A percentile compares a stretch with the other conserved stretches of the same genome.
Evolutionary conservation across 2,329 filamentous ascomycete genomes (phyloP).

Genomic region (Rhytidhysteron rufulum): DNA sequence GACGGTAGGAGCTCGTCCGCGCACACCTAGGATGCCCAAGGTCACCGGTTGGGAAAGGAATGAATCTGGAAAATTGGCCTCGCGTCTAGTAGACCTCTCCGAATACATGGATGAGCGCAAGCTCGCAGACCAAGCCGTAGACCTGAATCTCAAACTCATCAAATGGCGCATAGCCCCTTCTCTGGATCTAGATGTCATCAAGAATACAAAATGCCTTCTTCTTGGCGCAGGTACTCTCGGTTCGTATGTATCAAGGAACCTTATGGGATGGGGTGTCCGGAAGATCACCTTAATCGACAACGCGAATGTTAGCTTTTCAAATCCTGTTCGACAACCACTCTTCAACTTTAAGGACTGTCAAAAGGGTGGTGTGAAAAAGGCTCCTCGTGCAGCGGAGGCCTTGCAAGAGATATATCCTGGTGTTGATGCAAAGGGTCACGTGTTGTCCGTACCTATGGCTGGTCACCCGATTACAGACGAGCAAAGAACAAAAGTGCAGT

Average conservation of each 20-base stretch:
- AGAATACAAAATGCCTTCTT: conserved; percentile 82
- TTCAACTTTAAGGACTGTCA: conserved; percentile 89
- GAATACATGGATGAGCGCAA: conserved; percentile 90
- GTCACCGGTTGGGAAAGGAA: conserved; percentile 95
- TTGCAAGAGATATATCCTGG: conserved; percentile 86
- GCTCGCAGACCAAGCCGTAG: conserved; percentile 89
- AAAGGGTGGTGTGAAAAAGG: conserved; percentile 80
- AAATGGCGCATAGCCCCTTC: conserved; percentile 95
- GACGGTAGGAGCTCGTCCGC: conserved; percentile 19
- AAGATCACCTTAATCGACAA: conserved; percentile 97
- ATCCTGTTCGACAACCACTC: conserved; percentile 89
- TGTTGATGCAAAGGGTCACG: conserved; percentile 74
- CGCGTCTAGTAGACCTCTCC: conserved; percentile 75
- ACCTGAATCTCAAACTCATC: conserved; percentile 96
- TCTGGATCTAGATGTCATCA: conserved; percentile 83
- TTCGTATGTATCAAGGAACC: conserved; percentile 84
- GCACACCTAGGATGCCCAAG: conserved; percentile 65
- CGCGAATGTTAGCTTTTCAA: conserved; percentile 88
- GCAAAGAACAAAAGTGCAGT: conserved; percentile 66
- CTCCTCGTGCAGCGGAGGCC: conserved; percentile 72
- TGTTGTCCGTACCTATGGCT: conserved; percentile 88
- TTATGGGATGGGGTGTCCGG: conserved; percentile 93
- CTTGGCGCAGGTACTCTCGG: conserved; percentile 91
- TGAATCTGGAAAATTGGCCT: conserved; percentile 69
- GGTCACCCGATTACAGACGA: conserved; percentile 82